Evolutionary conservation across 257 asterid genomes (phyloP).

Genomic region (Przewalskia tangutica): DNA sequence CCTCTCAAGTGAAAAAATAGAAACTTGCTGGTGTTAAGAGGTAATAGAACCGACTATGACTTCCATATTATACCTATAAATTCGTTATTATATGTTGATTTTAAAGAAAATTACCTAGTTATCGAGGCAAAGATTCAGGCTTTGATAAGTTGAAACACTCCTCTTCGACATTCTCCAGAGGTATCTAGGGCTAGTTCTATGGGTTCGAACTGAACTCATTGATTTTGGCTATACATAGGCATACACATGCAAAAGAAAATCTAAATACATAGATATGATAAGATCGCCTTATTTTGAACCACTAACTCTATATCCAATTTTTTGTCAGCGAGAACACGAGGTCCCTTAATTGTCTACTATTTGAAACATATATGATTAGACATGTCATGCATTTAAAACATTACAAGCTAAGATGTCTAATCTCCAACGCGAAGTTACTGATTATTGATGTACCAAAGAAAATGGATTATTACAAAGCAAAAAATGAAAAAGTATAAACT

Average conservation of each 20-base stretch:
- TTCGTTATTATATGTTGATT: background rate
- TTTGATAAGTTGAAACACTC: background rate
- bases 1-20: background rate
- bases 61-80: background rate
- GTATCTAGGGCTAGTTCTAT: too few species aligned
- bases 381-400: background rate
- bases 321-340: background rate
- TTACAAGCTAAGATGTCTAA: background rate
- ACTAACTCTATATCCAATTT: background rate
- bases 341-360: background rate
- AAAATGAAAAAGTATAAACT: conserved; percentile 10
- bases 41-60: background rate
- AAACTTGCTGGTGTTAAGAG: background rate
- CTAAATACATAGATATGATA: background rate
- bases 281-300: background rate
- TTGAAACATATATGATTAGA: background rate
- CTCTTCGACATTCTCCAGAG: conserved; percentile 6
- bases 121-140: background rate
- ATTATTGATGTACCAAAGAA: too few species aligned
- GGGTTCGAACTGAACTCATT: background rate
- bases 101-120: background rate
- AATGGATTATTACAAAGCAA: background rate
- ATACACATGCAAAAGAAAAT: background rate
- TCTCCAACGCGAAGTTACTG: background rate
- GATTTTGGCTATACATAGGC: background rate